Base-by-base conservation (phyloP, 208 protist genomes). In the Strigomonas galati region DNA sequence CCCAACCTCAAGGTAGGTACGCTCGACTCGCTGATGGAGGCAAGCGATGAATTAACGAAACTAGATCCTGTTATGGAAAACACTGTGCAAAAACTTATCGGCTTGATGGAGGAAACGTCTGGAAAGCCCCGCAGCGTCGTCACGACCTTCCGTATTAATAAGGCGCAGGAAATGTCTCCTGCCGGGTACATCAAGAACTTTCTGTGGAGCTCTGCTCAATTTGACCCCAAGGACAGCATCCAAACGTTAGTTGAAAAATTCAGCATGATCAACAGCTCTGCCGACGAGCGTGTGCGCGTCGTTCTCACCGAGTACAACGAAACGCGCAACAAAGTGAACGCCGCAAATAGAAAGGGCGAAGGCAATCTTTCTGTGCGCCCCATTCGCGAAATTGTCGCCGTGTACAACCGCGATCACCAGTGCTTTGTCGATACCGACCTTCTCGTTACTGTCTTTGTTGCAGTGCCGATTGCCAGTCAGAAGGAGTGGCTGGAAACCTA, bases 11-110 rank as follows among this genome's bases (percentile, higher is more conserved):
- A 87, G 58, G 82, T 95, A 6, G 92, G 92, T 54, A 95, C 92
- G 6, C 73, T 97, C 14, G 92, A 97, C 65, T 92, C 87, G 6
- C 67, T 97, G 26, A 92, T 97, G 78, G 89, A 95, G 62, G 84
- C 84, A 28, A 94, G 88, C 55, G 92, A 97, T 65, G 89, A 95
- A 46, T 75, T 97, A 2, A 63, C 71, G 17, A 97, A 93, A 51
- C 71, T 97, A 14, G 92, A 97, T 65, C 62, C 84, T 21, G 46
- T 72, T 26, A 67, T 91, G 66, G 92, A 97, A 62, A 77, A 72
- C 54, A 85, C 71, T 19, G 78, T 94, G 40, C 71, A 86, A 26
- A 97, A 93, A 51, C 55, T 95, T 12, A 85, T 95, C 65, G 56
- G 72, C 15, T 65, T 94, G 24, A 92, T 94, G 84, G 84, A 94